Evolutionary conservation across 2,329 filamentous ascomycete species (phyloP), one percentile per base, ranked within the genome.

Genomic region (Parascedosporium putredinis): DNA sequence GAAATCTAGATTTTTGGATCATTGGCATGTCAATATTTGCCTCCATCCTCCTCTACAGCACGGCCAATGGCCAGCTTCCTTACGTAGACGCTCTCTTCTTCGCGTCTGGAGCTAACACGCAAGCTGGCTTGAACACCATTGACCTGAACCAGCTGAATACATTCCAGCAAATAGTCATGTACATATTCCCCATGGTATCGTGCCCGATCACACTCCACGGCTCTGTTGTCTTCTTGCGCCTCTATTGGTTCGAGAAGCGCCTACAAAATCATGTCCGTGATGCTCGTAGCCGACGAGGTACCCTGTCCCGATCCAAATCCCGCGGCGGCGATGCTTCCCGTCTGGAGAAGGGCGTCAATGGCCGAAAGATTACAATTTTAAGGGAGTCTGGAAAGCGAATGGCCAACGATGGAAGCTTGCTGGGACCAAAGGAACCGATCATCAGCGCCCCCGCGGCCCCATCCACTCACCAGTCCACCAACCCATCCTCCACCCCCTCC

Each of bases 191-290:
- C 3, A 83, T 88, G 73, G 58, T 88, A 10, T 81, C 84, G 23
- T 95, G 88, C 47, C 89, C 89, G 0, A 93, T 95, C 53, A 83
- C 86, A 44, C 83, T 95, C 58, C 82, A 95, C 60, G 80, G 86
- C 2, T 85, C 80, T 42, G 88, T 98, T 42, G 93, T 98, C 6
- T 91, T 95, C 58, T 75, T 97, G 12, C 85, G 93, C 23, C 73
- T 98, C 2, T 96, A 95, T 67, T 98, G 91, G 91, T 98, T 98
- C 62, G 90, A 98, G 67, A 95, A 94, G 66, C 81, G 90, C 6
- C 97, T 98, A 62, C 86, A 95, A 62, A 76, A 86, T 58, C 78
- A 95, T 55, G 89, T 86, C 12, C 75, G 75, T 29, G 86, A 95
- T 58, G 82, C 86, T 1, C 79, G 81, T 50, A 73, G 69, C 40